Conservation (phyloP, 1,139 yeast genomes). For the Sugiyamaella neomexicana region DNA sequence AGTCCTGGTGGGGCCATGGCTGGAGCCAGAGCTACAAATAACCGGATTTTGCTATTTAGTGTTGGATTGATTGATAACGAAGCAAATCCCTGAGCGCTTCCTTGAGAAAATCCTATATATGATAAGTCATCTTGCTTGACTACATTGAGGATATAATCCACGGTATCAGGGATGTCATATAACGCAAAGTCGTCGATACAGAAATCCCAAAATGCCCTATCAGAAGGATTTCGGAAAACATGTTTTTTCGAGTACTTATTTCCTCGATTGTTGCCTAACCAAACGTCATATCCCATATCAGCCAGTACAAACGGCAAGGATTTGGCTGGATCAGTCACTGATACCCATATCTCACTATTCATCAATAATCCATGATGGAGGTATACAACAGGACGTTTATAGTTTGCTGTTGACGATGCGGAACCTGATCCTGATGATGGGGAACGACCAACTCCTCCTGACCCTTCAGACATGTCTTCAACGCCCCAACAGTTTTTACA, state of each 20-base stretch:
- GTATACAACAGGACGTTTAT: conserved; percentile 56
- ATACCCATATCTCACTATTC: conserved; percentile 89
- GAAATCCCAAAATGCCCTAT: conserved; percentile 72
- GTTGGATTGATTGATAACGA: conserved; percentile 68
- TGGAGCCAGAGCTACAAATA: conserved; percentile 82
- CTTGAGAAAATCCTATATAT: conserved; percentile 87
- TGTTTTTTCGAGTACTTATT: conserved; percentile 76
- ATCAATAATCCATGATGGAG: conserved; percentile 89
- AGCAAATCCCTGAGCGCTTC: conserved; percentile 90
- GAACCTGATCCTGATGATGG: not conserved
- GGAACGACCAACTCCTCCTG: not conserved
- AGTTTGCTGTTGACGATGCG: not conserved
- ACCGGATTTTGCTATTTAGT: conserved; percentile 65
- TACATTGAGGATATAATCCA: conserved; percentile 58
- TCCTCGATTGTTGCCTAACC: conserved; percentile 89
- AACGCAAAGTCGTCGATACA: conserved; percentile 83
- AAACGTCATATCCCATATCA: conserved; percentile 85
- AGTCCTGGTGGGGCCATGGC: conserved; percentile 93
- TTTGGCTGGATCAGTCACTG: conserved; percentile 54
- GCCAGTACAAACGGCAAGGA: conserved; percentile 77
- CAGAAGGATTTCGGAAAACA: conserved; percentile 45
- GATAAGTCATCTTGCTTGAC: conserved; percentile 50
- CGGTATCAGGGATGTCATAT: conserved; percentile 75
- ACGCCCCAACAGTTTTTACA: conserved; percentile 13
- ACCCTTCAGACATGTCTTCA: not conserved